Evolutionary conservation across 2,329 filamentous ascomycete species (phyloP), one percentile per base, ranked within the genome.

Genomic region (Cordyceps farinosa): DNA sequence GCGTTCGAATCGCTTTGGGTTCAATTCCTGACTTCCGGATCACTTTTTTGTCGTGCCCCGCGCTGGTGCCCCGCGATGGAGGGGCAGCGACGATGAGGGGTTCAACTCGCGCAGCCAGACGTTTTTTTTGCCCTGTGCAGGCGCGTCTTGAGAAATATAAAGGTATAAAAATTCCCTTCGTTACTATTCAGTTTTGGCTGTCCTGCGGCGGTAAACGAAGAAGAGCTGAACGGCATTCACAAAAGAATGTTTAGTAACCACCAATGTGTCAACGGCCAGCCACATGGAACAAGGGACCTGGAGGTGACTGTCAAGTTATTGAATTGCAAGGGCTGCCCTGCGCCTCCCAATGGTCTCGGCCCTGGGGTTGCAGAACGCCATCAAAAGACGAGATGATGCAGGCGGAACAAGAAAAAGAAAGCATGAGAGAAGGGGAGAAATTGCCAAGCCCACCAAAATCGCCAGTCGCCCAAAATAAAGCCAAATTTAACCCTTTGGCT

Each of bases 1-100:
- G 51, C 51, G 51, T 53, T 40, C 34, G 51, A 53, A 53, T 52
- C 50, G 50, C 50, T 30, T 52, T 52, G 50, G 50, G 50, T 52
- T 52, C 50, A 52, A 36, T 10, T 36, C 50, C 50, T 30, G 22
- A 40, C 45, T 30, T 29, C 45, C 29, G 45, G 45, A 29, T 30
- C 15, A 9, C 29, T 30, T 48, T 48, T 48, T 40, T 8, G 11
- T 40, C 13, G 13, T 15, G 38, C 38, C 38, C 38, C 38, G 38
- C 38, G 38, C 38, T 5, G 13, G 38, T 40, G 38, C 38, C 38
- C 38, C 38, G 38, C 38, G 38, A 40, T 40, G 38, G 38, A 40
- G 38, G 38, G 38, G 38, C 38, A 40, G 13, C 11, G 38, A 40
- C 11, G 13, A 40, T 40, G 38, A 40, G 38, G 38, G 38, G 38